phyloP scores from a whole-genome alignment of 352 stramenopile species.

The Globisporangium iwayamae region DNA sequence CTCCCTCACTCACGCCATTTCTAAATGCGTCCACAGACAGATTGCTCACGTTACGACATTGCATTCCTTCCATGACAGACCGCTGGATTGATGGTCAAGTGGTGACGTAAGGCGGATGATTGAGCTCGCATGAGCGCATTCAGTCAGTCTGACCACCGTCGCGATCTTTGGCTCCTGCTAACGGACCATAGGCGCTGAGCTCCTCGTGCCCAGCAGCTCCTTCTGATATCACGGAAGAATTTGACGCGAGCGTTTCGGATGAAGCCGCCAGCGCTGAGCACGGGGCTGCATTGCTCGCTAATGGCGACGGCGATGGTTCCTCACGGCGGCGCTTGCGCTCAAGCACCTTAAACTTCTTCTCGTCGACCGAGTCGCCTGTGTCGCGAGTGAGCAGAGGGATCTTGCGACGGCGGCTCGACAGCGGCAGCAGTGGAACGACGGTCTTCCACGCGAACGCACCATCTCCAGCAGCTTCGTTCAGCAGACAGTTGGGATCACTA shows the following conservation, averaged over 20 bases:
- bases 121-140: not conserved
- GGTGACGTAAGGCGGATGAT: not conserved
- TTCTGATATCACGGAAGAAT: not conserved
- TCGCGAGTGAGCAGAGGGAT: constrained; percentile 66
- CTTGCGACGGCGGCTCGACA: constrained; percentile 52
- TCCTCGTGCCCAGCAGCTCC: not conserved
- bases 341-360: constrained; percentile 71
- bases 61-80: not conserved
- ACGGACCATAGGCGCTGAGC: not conserved
- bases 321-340: constrained; percentile 67
- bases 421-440: constrained; percentile 48
- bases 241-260: not conserved
- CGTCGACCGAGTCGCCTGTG: constrained; percentile 74
- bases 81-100: not conserved
- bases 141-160: not conserved
- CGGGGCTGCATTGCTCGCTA: not conserved
- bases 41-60: not conserved
- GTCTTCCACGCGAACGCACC: constrained; percentile 44
- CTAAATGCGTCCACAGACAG: too few species aligned
- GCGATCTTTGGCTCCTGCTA: not conserved
- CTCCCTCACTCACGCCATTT: not conserved
- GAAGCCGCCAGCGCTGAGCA: not conserved
- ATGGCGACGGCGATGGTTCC: not conserved
- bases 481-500: not conserved
- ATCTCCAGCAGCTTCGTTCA: constrained; percentile 4